Conservation (phyloP, 106 monocot genomes). For the Agapanthus africanus region DNA sequence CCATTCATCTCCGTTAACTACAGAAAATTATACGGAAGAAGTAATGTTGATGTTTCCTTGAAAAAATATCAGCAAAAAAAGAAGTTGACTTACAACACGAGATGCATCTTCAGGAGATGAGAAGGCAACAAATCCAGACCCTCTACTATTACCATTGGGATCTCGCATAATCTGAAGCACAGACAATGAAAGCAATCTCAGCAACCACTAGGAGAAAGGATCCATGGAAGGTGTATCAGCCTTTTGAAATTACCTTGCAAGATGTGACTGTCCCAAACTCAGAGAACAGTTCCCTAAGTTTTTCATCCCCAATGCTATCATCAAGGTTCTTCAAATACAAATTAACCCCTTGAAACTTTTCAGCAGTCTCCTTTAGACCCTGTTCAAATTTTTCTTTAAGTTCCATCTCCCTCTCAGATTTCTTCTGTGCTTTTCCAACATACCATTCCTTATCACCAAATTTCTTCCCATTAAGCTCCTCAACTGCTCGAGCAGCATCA, state of each 20-base stretch:
- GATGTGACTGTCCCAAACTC: slow-evolving; percentile 73
- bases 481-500: slow-evolving; percentile 71
- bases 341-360: slow-evolving; percentile 67
- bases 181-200: too few relatives aligned
- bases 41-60: background rate
- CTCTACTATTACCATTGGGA: slow-evolving; percentile 73
- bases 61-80: slow-evolving; percentile 5
- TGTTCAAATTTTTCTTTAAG: slow-evolving; percentile 68
- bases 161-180: slow-evolving; percentile 77
- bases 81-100: slow-evolving; percentile 32
- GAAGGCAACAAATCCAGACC: slow-evolving; percentile 98
- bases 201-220: too few relatives aligned
- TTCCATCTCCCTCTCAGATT: slow-evolving; percentile 78
- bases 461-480: slow-evolving; percentile 78
- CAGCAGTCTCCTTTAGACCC: slow-evolving; percentile 37
- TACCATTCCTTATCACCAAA: slow-evolving; percentile 87
- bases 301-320: slow-evolving; percentile 66
- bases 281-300: slow-evolving; percentile 62
- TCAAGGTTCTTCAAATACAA: slow-evolving; percentile 90
- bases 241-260: slow-evolving; percentile 63
- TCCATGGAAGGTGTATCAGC: too few relatives aligned
- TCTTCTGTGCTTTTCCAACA: slow-evolving; percentile 93
- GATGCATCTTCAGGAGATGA: slow-evolving; percentile 66
- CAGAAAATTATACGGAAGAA: background rate
- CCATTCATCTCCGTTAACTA: slow-evolving; percentile 85